Evolutionary conservation across 164 flowering plant genomes (phyloP).

Genomic region (Houttuynia cordata): DNA sequence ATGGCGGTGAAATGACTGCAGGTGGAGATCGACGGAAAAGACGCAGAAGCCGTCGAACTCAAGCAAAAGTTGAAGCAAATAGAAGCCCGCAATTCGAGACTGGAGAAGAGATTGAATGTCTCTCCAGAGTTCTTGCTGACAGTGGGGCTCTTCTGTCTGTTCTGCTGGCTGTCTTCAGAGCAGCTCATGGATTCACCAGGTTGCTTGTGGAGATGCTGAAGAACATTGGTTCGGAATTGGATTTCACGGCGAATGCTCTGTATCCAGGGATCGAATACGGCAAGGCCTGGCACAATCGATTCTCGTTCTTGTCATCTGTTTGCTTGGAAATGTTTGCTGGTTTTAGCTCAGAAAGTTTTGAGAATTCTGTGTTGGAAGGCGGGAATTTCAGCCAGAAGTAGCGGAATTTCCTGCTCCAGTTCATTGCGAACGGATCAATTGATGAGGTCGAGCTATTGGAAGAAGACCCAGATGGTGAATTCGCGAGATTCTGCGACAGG

Average conservation of each 20-base stretch:
- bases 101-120: conserved; percentile 31
- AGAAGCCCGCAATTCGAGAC: conserved; percentile 25
- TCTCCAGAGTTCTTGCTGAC: conserved; percentile 36
- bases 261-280: conserved; percentile 45
- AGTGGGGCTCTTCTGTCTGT: conserved; percentile 56
- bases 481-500: conserved; percentile 61
- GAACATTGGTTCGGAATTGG: conserved; percentile 84
- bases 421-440: conserved; percentile 44
- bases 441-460: conserved; percentile 59
- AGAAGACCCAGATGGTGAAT: conserved; percentile 35
- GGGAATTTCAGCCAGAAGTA: conserved; percentile 7
- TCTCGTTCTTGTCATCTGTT: conserved; percentile 73
- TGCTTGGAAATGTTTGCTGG: conserved; percentile 66
- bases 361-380: conserved; percentile 15
- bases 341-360: conserved; percentile 48
- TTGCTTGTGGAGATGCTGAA: conserved; percentile 63
- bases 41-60: conserved; percentile 35
- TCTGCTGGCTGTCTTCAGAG: conserved; percentile 44
- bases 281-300: conserved; percentile 50
- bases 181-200: conserved; percentile 49
- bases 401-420: conserved; percentile 29
- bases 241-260: conserved; percentile 61
- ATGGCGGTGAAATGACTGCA: conserved; percentile 56
- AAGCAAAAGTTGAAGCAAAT: conserved; percentile 44
- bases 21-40: conserved; percentile 63